These are phyloP conservation scores for Penicillium verhagenii DNA, from an alignment of 495 filamentous ascomycete genomes.

Conservation along the genomic window DNA sequence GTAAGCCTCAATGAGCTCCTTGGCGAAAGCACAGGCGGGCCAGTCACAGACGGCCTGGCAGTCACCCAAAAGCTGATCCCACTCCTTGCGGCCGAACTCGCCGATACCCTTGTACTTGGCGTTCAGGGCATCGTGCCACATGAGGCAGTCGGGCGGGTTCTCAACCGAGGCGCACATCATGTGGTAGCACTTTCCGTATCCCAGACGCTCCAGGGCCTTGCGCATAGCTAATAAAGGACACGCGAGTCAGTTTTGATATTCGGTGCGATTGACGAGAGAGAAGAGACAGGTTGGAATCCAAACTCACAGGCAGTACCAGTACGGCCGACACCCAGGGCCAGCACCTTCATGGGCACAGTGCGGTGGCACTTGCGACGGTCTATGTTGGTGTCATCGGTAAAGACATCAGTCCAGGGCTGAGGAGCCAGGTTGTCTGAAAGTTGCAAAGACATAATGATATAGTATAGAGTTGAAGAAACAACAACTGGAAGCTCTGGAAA, in stretches of 20 bases:
- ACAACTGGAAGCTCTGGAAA: conserved; percentile 2
- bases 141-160: conserved; percentile 56
- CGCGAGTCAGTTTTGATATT: too few species aligned
- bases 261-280: not conserved
- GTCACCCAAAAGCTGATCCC: conserved; percentile 65
- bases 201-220: conserved; percentile 57
- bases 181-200: conserved; percentile 63
- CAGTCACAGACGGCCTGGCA: conserved; percentile 67
- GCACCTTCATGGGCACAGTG: conserved; percentile 64
- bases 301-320: conserved; percentile 67
- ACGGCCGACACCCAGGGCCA: conserved; percentile 60
- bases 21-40: conserved; percentile 63
- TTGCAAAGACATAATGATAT: conserved; percentile 39
- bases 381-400: conserved; percentile 60
- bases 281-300: not conserved
- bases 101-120: conserved; percentile 63
- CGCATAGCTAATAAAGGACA: conserved; percentile 48
- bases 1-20: conserved; percentile 67
- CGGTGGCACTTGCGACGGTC: conserved; percentile 61
- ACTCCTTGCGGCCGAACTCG: conserved; percentile 61
- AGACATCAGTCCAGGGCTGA: conserved; percentile 44
- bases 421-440: conserved; percentile 46
- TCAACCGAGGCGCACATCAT: conserved; percentile 64
- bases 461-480: conserved; percentile 10
- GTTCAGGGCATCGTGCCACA: conserved; percentile 64